Evolutionary conservation across 345 rosid species (phyloP).

Genomic region (Zanthoxylum bungeanum): DNA sequence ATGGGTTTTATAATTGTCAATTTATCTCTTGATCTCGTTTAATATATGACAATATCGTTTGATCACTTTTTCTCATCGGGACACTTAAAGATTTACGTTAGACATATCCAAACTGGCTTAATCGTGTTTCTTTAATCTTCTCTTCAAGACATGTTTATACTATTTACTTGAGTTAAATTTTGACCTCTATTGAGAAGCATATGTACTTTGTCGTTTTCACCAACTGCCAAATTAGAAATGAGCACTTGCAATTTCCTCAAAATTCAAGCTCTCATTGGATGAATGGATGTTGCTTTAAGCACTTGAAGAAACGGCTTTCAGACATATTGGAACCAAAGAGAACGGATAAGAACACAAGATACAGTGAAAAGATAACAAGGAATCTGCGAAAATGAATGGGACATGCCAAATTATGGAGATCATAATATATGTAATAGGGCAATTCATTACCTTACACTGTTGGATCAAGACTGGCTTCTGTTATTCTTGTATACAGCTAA

Average conservation of each 20-base stretch:
- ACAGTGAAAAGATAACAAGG: conserved; percentile 14
- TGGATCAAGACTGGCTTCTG: conserved; percentile 1
- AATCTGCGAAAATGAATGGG: neutral
- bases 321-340: neutral
- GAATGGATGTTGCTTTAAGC: neutral
- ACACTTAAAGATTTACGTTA: no score
- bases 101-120: no score
- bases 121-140: no score
- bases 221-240: neutral
- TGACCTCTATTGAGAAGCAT: conserved; percentile 15
- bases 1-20: no score
- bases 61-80: no score
- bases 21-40: no score
- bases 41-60: no score
- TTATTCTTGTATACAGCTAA: no score
- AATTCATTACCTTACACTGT: neutral
- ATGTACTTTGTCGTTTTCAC: conserved; percentile 32
- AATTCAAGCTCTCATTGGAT: neutral
- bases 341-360: neutral
- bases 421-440: neutral
- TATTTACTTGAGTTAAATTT: conserved; percentile 2
- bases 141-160: conserved; percentile 21
- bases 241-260: neutral
- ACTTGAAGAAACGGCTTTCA: neutral
- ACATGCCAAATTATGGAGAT: neutral